These are phyloP conservation scores for Ustilago shanxiensis DNA, from an alignment of 1,284 basidiomycete species.

Conservation along the genomic window DNA sequence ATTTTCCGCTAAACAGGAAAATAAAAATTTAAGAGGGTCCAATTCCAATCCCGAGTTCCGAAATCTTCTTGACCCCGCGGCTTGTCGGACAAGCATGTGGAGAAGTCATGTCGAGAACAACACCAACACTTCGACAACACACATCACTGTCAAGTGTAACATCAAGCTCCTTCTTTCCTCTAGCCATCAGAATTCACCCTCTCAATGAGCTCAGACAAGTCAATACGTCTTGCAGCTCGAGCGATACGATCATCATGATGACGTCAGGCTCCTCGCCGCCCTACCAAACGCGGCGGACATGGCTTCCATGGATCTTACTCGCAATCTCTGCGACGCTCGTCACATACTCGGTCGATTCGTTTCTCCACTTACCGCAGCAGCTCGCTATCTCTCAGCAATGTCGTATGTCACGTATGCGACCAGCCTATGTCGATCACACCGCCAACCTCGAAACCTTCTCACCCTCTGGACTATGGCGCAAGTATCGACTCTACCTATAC, in stretches of 20 bases:
- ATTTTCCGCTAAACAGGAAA: constrained; percentile 8
- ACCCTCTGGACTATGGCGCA: constrained; percentile 78
- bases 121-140: constrained; percentile 14
- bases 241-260: constrained; percentile 1
- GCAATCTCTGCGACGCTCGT: constrained; percentile 21
- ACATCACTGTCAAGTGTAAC: too few relatives aligned
- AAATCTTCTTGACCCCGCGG: not conserved
- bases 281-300: constrained; percentile 10
- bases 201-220: not conserved
- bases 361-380: constrained; percentile 41
- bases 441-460: constrained; percentile 72
- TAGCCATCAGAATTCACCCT: too few relatives aligned
- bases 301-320: constrained; percentile 41
- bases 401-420: constrained; percentile 97
- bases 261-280: not conserved
- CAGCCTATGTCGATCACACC: constrained; percentile 79
- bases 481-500: constrained; percentile 90
- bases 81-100: not conserved
- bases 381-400: constrained; percentile 74
- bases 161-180: too few relatives aligned
- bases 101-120: constrained; percentile 14
- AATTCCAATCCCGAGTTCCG: constrained; percentile 13
- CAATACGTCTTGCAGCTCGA: too few relatives aligned
- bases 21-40: constrained; percentile 3
- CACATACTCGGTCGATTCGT: constrained; percentile 43